Evolutionary conservation across 129 eudicot genomes (phyloP), one percentile per base, ranked within the genome.

Genomic region (Saussurea involucrata): DNA sequence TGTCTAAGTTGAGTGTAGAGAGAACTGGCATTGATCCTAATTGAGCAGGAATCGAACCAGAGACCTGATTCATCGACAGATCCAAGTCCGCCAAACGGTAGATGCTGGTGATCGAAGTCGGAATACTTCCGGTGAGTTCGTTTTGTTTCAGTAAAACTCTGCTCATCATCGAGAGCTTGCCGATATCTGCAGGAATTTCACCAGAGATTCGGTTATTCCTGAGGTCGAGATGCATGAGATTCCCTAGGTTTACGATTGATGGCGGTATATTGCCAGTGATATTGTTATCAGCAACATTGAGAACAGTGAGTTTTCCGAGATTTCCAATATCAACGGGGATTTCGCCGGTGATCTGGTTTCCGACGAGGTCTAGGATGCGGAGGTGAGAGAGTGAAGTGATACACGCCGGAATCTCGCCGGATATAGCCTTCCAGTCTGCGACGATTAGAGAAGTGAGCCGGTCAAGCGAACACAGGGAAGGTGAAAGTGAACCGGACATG

Each of bases 361-460:
- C 95, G 69, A 85, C 37, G 63, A 93, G 81, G 73, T 93, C 95
- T 12, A 93, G 81, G 68, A 88, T 87, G 5, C 87, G 87, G 21
- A 93, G 89, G 31, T 71, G 67, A 5, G 89, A 60, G 6, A 93
- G 82, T 7, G 92, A 79, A 13, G 89, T 36, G 31, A 93, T 0
- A 53, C 98, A 93, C 1, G 89, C 61, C 53, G 98, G 98, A 24
- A 93, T 90, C 18, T 86, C 87, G 31, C 96, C 98, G 78, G 96
- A 86, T 61, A 92, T 79, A 3, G 37, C 90, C 57, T 92, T 92
- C 98, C 96, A 92, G 86, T 92, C 98, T 75, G 98, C 98, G 67
- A 92, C 77, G 24, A 85, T 68, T 0, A 92, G 89, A 4, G 92
- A 87, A 4, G 86, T 81, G 78, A 92, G 96, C 42, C 86, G 78